Evolutionary conservation across 192 early-diverging fungal species (phyloP), one percentile per base, ranked within the genome.

Genomic region (Haplosporangium gracile): DNA sequence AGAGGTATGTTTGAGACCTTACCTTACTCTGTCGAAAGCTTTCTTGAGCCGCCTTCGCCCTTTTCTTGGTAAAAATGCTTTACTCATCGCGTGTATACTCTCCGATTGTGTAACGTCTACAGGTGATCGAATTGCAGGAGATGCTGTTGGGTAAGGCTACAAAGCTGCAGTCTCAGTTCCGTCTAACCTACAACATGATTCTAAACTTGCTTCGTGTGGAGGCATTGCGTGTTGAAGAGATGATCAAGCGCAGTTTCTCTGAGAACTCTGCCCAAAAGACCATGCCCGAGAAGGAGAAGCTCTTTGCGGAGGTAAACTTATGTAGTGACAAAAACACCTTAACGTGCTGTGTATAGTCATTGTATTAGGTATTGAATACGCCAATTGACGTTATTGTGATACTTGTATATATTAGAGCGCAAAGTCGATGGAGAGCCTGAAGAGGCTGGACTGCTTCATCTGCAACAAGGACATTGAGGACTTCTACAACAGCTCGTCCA

Each of bases 161-260:
- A 13, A 97, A 97, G 78, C 93, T 99, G 0, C 94, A 95, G 76
- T 97, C 96, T 8, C 98, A 99, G 88, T 99, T 99, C 93, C 92
- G 97, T 22, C 89, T 99, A 63, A 99, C 98, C 0, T 99, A 99
- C 88, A 98, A 95, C 51, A 99, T 99, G 98, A 98, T 99, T 74
- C 87, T 99, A 29, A 99, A 98, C 79, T 90, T 99, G 74, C 92
- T 99, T 75, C 94, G 98, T 45, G 97, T 98, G 5, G 97, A 98
- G 81, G 95, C 97, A 20, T 90, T 99, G 36, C 96, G 96, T 68
- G 97, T 99, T 1, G 98, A 99, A 78, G 98, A 99, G 78, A 97
- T 99, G 94, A 99, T 99, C 88, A 98, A 98, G 79, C 95, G 97
- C 49, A 96, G 95, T 89, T 99, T 99, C 94, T 97, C 95, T 6